A percentile compares a stretch with the other conserved stretches of the same genome.
These are phyloP conservation scores for Colletotrichum viniferum DNA, from an alignment of 2,329 filamentous ascomycete genomes.

Conservation along the genomic window DNA sequence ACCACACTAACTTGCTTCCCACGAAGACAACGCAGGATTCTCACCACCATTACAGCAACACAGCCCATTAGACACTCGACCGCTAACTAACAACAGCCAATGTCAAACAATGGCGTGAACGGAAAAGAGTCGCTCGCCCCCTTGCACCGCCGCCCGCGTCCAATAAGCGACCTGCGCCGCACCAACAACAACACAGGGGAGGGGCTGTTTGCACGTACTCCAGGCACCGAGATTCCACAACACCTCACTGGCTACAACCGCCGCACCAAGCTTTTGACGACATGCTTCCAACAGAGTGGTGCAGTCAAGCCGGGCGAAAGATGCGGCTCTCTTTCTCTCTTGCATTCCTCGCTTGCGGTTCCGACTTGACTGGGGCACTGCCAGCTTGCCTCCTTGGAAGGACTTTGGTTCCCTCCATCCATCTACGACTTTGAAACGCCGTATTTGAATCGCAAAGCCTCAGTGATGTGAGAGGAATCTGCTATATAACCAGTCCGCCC, in stretches of 20 bases:
- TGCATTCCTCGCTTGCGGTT: neutral
- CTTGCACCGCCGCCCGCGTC: neutral
- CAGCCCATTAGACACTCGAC: neutral
- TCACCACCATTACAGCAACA: neutral
- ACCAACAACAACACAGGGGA: neutral
- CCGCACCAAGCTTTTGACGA: neutral
- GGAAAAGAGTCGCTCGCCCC: neutral
- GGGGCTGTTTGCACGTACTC: neutral
- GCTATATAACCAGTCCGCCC: neutral
- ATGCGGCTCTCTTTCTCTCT: neutral
- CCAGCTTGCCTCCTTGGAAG: neutral
- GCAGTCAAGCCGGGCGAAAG: neutral
- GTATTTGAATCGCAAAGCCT: neutral
- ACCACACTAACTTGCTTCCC: neutral
- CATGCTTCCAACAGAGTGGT: neutral
- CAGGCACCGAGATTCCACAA: conserved; percentile 15
- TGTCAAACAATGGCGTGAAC: neutral
- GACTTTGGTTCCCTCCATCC: neutral
- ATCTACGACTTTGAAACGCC: neutral
- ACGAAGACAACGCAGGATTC: neutral
- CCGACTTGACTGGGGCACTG: neutral
- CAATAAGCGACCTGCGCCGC: neutral
- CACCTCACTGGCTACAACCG: neutral
- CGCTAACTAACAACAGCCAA: neutral
- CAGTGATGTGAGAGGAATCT: neutral